A percentile compares a stretch with the other conserved stretches of the same genome.
phyloP scores from a whole-genome alignment of 2,329 filamentous ascomycete species.

The Fusarium nanum region DNA sequence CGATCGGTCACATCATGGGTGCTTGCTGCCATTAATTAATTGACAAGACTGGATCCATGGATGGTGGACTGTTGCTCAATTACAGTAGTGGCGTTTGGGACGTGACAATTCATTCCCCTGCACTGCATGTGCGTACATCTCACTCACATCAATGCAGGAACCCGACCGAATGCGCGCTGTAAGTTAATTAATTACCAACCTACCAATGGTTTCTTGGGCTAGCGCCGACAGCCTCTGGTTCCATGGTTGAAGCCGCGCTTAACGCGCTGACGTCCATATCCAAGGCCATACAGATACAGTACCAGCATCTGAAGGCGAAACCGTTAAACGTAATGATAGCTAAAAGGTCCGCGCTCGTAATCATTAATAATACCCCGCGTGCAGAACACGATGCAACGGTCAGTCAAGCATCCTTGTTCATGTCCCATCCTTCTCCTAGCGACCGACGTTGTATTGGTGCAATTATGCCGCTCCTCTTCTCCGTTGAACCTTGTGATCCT shows the following conservation, averaged over 20 bases:
- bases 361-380: slow-evolving; percentile 26
- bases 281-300: not conserved
- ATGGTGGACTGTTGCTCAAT: not conserved
- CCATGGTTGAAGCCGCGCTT: slow-evolving; percentile 5
- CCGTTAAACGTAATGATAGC: slow-evolving; percentile 29
- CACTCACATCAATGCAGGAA: slow-evolving; percentile 45
- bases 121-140: not conserved
- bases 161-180: slow-evolving; percentile 32
- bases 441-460: slow-evolving; percentile 25
- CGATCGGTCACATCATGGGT: slow-evolving; percentile 22
- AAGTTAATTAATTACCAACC: not conserved
- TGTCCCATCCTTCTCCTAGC: slow-evolving; percentile 4
- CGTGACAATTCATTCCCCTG: slow-evolving; percentile 36
- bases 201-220: not conserved
- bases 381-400: slow-evolving; percentile 22
- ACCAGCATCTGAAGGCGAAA: not conserved
- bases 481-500: slow-evolving; percentile 10
- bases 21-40: not conserved
- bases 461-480: slow-evolving; percentile 6
- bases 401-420: slow-evolving; percentile 14
- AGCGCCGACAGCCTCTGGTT: not conserved
- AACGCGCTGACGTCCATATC: slow-evolving; percentile 3
- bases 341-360: slow-evolving; percentile 24
- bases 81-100: not conserved
- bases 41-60: slow-evolving; percentile 5